Evolutionary conservation across 106 monocot genomes (phyloP).

Genomic region (Acorus gramineus): DNA sequence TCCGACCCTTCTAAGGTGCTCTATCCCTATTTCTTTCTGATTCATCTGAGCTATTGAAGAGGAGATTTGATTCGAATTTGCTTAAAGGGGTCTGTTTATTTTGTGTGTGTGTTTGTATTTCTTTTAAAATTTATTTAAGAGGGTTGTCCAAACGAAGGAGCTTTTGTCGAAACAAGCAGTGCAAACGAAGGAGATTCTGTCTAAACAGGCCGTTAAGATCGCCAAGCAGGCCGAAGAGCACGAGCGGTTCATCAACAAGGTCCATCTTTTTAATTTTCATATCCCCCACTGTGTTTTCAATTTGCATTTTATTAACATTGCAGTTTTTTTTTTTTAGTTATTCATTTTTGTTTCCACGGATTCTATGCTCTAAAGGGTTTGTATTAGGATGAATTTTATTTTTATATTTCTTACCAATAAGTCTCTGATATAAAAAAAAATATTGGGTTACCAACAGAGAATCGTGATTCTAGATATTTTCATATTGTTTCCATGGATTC

Average conservation of each 20-base stretch:
- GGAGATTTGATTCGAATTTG: not conserved
- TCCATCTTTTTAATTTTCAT: not conserved
- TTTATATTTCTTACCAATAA: no score
- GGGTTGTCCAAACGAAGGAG: slow-evolving; percentile 20
- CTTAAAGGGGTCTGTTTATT: not conserved
- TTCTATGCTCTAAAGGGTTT: no score
- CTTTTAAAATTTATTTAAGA: slow-evolving; percentile 1
- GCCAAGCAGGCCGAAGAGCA: slow-evolving; percentile 94
- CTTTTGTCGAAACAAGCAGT: slow-evolving; percentile 21
- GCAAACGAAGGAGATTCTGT: slow-evolving; percentile 68
- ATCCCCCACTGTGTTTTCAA: no score
- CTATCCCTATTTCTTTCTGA: not conserved
- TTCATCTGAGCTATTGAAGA: not conserved
- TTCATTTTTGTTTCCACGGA: no score
- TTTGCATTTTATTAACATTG: no score
- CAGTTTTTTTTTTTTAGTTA: no score
- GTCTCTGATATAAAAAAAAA: no score
- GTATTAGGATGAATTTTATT: no score
- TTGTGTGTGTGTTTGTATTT: no score
- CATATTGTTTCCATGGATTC: no score
- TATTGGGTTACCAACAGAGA: no score
- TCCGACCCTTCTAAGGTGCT: slow-evolving; percentile 36
- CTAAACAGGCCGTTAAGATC: slow-evolving; percentile 87
- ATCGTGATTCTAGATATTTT: no score
- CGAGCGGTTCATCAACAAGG: slow-evolving; percentile 87